Base-by-base conservation (phyloP, 2,329 filamentous ascomycete genomes). In the Pyricularia sp. region DNA sequence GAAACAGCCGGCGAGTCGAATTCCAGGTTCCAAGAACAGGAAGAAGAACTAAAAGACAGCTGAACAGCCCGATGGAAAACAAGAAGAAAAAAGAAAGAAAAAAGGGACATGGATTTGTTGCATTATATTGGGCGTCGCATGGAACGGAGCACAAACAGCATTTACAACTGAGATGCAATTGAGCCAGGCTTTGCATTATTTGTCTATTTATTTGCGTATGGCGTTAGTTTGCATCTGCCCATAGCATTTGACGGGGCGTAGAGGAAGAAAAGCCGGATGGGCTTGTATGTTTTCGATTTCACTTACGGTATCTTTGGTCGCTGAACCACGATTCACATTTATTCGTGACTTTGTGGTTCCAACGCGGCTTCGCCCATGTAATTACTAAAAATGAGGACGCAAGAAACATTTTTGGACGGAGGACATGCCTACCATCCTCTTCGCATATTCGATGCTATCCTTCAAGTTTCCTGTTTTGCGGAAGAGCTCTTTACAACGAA, bases 401-500 rank as follows among this genome's bases (percentile, higher is more conserved):
- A n/a, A 49, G 6, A 19, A 19, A 4, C 2, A 49, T 49, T n/a
- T 49, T n/a, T n/a, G 40, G 40, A 6, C 12, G 35, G 16, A 49
- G 19, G 8, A 28, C 13, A 19, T 40, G 33, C 13, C 13, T 40
- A 24, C 55, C 24, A 28, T 19, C 55, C 24, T 59, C 55, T 59
- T 19, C 9, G 30, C 22, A 59, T 19, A 59, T 30, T 19, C 13
- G 26, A 19, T 24, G 13, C 13, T 28, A 19, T 24, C 24, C 16
- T 8, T 28, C 55, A 59, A 28, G 55, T 6, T 16, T 28, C 55
- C 13, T 59, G 24, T 28, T 28, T 59, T 13, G 55, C 4, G 24
- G 55, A 19, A 8, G 55, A 59, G 24, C 24, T 28, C 68, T 90
- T 84, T 2, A 94, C 91, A 8, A 93, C 85, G 69, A 96, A 93